Percentiles rank a stretch among this genome's conserved stretches.
phyloP scores from a whole-genome alignment of 2,329 filamentous ascomycete species.

The Paecilomyces niveus region DNA sequence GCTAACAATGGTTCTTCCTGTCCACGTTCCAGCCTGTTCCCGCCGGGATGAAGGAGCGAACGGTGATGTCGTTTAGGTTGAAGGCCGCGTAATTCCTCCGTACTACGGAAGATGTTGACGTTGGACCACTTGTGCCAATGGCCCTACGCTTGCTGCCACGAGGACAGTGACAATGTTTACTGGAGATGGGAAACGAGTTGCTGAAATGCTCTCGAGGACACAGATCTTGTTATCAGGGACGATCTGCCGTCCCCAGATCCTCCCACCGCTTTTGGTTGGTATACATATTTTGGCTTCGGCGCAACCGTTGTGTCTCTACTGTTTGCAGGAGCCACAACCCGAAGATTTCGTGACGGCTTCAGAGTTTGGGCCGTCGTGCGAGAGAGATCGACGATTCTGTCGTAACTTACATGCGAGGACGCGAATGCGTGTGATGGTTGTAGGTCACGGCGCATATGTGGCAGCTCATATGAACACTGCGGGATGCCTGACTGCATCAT shows the following conservation, averaged over 20 bases:
- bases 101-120: background rate
- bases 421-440: background rate
- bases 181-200: background rate
- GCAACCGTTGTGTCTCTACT: background rate
- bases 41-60: background rate
- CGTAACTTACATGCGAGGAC: background rate
- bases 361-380: background rate
- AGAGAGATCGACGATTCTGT: background rate
- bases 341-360: background rate
- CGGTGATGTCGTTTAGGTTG: background rate
- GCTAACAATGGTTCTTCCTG: background rate
- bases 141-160: background rate
- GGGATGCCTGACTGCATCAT: no score
- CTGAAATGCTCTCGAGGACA: background rate
- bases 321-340: background rate
- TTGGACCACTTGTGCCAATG: background rate
- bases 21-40: background rate
- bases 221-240: background rate
- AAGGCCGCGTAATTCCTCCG: background rate
- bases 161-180: background rate
- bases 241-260: background rate
- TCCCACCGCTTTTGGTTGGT: background rate
- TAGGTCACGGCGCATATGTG: background rate
- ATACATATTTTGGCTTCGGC: background rate
- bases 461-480: background rate